Percentiles rank a stretch among this genome's conserved stretches.
These are phyloP conservation scores for Larix kaempferi DNA, from an alignment of 75 land plant species.

Conservation along the genomic window DNA sequence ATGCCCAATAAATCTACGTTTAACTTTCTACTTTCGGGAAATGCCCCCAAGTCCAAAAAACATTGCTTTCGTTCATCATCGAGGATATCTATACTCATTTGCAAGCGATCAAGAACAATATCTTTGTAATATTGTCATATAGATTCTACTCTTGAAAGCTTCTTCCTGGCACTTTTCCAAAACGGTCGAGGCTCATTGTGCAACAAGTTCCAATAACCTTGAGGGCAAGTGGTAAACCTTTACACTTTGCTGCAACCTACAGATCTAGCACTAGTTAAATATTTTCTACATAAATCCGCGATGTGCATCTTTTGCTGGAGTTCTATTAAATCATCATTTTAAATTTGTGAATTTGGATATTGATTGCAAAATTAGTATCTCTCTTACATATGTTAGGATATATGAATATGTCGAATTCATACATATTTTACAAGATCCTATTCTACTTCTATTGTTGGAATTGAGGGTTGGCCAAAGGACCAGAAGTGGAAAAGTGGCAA, in stretches of 20 bases:
- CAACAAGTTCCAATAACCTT: neutral
- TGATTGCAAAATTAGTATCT: too few relatives aligned
- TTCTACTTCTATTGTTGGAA: neutral
- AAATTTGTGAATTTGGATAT: fast-evolving
- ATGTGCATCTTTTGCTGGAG: too few relatives aligned
- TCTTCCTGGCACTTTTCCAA: neutral
- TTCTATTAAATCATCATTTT: too few relatives aligned
- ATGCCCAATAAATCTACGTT: neutral
- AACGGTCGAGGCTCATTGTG: neutral
- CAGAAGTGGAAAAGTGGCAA: neutral
- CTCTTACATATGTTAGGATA: too few relatives aligned
- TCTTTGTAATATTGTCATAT: neutral
- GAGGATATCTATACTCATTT: neutral
- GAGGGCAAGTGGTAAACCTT: neutral
- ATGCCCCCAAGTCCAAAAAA: neutral
- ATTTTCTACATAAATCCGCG: too few relatives aligned
- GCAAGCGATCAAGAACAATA: neutral
- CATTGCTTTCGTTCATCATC: neutral
- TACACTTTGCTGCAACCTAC: neutral
- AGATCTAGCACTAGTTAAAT: too few relatives aligned
- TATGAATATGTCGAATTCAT: neutral
- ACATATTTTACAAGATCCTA: neutral
- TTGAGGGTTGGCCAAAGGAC: neutral
- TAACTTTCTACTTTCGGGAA: neutral
- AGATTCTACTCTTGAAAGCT: neutral